Evolutionary conservation across 177 flowering plant genomes (phyloP), one percentile per base, ranked within the genome.

Genomic region (Tripterygium wilfordii): DNA sequence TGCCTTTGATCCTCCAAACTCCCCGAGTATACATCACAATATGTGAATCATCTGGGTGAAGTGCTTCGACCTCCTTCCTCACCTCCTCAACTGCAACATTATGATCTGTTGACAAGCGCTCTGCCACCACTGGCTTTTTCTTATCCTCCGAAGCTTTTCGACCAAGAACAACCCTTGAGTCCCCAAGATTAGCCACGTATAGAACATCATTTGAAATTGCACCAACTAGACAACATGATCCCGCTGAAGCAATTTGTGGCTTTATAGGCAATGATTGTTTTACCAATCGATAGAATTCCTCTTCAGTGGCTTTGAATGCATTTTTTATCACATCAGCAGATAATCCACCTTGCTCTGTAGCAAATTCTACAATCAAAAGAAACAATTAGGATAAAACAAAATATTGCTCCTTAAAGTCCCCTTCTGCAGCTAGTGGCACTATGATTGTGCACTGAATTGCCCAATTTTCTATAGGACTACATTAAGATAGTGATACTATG

Each of bases 1-100:
- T 78, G 48, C 83, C 83, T 51, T 78, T 78, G 14, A 78, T 67
- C 31, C 83, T 64, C 83, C 83, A 78, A 52, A 78, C 83, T 26
- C 83, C 83, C 33, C 69, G 78, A 15, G 48, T 64, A 30, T 58
- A 58, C 16, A 78, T 50, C 22, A 75, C 83, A 38, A 75, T 57
- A 52, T 70, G 76, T 2, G 80, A 56, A 68, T 75, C 83, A 57
- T 78, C 78, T 10, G 80, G 83, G 36, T 78, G 80, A 53, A 71
- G 74, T 2, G 75, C 80, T 59, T 62, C 61, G 40, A 78, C 76
- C 44, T 78, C 83, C 54, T 54, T 69, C 51, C 83, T 71, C 35
- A 78, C 83, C 25, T 78, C 80, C 57, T 72, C 83, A 42, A 45
- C 75, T 8, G 45, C 59, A 21, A 75, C 83, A 60, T 78, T 78